Percentiles rank a stretch among this genome's conserved stretches.
These are phyloP conservation scores for Aspergillus aculeatus DNA, from an alignment of 2,329 filamentous ascomycete genomes.

Conservation along the genomic window DNA sequence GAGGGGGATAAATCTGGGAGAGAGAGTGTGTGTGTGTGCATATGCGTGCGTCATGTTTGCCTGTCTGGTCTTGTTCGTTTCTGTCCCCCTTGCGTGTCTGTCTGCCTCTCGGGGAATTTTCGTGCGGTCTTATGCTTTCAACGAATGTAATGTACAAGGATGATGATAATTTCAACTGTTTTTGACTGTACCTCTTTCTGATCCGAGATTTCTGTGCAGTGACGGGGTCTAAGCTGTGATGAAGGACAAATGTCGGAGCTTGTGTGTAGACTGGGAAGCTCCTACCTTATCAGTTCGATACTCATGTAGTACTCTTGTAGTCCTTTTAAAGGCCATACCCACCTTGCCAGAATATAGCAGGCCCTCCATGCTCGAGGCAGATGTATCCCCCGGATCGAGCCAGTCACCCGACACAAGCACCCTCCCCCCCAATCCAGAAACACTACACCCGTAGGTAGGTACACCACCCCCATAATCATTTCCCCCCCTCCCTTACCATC, in stretches of 20 bases:
- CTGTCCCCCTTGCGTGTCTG: not conserved
- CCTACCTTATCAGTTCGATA: no score
- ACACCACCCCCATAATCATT: no score
- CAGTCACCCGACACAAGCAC: no score
- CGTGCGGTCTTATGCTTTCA: not conserved
- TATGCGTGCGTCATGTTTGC: not conserved
- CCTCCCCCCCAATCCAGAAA: no score
- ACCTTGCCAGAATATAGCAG: no score
- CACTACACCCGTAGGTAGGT: no score
- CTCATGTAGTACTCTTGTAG: no score
- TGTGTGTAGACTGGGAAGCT: not conserved
- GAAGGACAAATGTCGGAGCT: not conserved
- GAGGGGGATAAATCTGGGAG: not conserved
- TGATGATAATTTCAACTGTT: slow-evolving; percentile 24
- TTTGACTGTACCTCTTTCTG: slow-evolving; percentile 18
- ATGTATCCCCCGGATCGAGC: no score
- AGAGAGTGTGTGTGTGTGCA: not conserved
- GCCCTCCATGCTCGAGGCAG: no score
- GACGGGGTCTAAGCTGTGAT: slow-evolving; percentile 32
- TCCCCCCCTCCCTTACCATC: no score
- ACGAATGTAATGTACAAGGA: slow-evolving; percentile 39
- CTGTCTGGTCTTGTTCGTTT: not conserved
- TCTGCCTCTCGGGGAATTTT: not conserved
- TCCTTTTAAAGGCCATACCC: no score
- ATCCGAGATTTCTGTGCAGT: slow-evolving; percentile 24